Evolutionary conservation across 2,329 filamentous ascomycete species (phyloP), one percentile per base, ranked within the genome.

Genomic region (Metarhizium guizhouense): DNA sequence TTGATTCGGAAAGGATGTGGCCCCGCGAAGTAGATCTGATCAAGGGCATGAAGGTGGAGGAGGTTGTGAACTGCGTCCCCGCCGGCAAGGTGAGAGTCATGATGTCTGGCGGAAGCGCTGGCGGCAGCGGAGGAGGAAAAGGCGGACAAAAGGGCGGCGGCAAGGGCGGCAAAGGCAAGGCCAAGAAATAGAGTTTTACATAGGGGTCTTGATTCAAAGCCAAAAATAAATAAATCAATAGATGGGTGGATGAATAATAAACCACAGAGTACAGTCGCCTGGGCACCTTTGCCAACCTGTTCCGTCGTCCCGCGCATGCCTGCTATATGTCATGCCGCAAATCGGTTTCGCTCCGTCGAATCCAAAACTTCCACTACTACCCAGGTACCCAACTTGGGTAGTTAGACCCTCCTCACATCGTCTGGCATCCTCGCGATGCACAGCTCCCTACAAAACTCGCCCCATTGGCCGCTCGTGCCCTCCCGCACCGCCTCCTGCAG

Each of bases 1-100:
- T 73, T 54, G 86, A 87, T 64, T 77, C 76, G 11, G 90, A 95
- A 74, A 82, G 81, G 64, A 88, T 95, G 70, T 94, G 90, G 84
- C 89, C 88, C 0, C 76, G 85, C 16, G 94, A 97, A 71, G 81
- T 88, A n/a, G 92, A 96, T 68, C 73, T 96, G 40, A 80, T 97
- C 58, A 87, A 87, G 71, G 82, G 76, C 0, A 84, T 91, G 75
- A 94, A 91, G 71, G 83, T 90, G 25, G 85, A 88, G 57, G 92
- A 96, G 72, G 81, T 90, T 16, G 82, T 91, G 55, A 92, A 93
- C 62, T 81, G 83, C 4, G 81, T 96, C 60, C 88, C 90, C 0
- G 90, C 95, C 0, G 80, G 85, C 36, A 93, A 88, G 68, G 82
- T 94, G 42, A 83, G 87, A 63, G 82, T 95, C 43, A 88, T 95